phyloP scores from a whole-genome alignment of 1,284 basidiomycete genomes.

The Melampsora abietis-canadensis region DNA sequence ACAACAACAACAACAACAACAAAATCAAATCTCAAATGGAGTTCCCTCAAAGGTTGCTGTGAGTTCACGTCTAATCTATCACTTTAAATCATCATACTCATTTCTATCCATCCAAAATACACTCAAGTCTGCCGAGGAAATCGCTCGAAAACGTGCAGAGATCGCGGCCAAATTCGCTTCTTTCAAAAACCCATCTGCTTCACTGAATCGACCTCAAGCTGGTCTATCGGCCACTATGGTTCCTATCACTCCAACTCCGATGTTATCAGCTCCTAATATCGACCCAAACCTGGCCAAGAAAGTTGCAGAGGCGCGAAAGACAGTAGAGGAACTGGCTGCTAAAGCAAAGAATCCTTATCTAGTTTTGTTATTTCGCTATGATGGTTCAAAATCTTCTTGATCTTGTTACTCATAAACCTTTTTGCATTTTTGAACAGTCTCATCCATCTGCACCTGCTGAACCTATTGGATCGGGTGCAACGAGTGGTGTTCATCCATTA shows the following conservation, averaged over 20 bases:
- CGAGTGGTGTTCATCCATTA: slow-evolving; percentile 62
- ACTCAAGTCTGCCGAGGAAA: slow-evolving; percentile 27
- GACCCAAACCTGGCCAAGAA: slow-evolving; percentile 39
- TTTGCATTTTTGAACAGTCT: neutral
- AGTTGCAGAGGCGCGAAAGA: slow-evolving; percentile 40
- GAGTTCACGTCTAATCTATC: neutral
- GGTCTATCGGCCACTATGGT: neutral
- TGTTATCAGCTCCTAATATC: slow-evolving; percentile 27
- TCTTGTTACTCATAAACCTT: slow-evolving; percentile 7
- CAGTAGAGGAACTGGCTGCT: slow-evolving; percentile 34
- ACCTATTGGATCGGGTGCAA: slow-evolving; percentile 60
- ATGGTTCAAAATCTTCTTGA: neutral
- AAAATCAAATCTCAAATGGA: slow-evolving; percentile 12
- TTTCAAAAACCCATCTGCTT: slow-evolving; percentile 17
- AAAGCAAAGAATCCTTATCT: slow-evolving; percentile 67
- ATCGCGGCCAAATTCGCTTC: slow-evolving; percentile 41
- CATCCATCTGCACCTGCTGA: slow-evolving; percentile 44
- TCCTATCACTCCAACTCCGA: neutral
- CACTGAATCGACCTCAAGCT: neutral
- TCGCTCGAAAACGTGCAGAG: slow-evolving; percentile 39
- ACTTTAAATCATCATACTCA: neutral
- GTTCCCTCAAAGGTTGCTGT: slow-evolving; percentile 20
- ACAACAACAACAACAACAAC: no score
- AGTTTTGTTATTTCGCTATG: slow-evolving; percentile 56
- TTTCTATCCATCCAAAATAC: neutral